Evolutionary conservation across 805 yeast species (phyloP).

Genomic region (Monosporozyma unispora): DNA sequence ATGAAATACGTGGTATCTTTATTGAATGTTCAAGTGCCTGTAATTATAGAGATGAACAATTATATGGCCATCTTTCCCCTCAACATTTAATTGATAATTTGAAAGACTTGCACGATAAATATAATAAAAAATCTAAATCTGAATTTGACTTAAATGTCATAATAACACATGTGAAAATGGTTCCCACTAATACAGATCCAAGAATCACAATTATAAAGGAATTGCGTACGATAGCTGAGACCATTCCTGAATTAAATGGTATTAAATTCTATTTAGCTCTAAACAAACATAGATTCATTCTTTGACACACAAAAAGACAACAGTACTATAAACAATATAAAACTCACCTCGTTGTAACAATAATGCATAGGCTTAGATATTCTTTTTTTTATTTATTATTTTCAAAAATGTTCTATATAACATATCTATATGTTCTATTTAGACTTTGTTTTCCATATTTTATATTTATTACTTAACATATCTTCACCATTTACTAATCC

Average conservation of each 20-base stretch:
- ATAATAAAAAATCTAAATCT: conserved; percentile 28
- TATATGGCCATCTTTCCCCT: conserved; percentile 82
- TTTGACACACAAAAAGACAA: no score
- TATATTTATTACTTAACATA: conserved; percentile 2
- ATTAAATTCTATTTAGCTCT: conserved; percentile 23
- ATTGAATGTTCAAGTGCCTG: conserved; percentile 69
- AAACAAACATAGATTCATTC: conserved; percentile 16
- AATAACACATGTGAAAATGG: conserved; percentile 47
- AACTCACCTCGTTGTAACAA: neutral
- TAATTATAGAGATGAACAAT: conserved; percentile 33
- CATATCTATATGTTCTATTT: neutral
- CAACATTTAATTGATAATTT: conserved; percentile 51
- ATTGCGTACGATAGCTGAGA: conserved; percentile 34
- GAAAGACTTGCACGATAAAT: conserved; percentile 27
- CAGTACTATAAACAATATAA: neutral
- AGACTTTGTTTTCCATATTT: conserved; percentile 1
- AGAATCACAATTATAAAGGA: conserved; percentile 43
- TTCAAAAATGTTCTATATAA: neutral
- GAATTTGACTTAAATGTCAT: conserved; percentile 30
- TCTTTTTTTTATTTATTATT: neutral
- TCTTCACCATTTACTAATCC: conserved; percentile 4
- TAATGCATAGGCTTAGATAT: neutral
- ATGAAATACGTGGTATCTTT: conserved; percentile 44
- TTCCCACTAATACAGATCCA: conserved; percentile 40
- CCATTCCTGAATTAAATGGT: conserved; percentile 30